Conservation (phyloP, 2,329 filamentous ascomycete species). For the Parastagonospora nodorum region DNA sequence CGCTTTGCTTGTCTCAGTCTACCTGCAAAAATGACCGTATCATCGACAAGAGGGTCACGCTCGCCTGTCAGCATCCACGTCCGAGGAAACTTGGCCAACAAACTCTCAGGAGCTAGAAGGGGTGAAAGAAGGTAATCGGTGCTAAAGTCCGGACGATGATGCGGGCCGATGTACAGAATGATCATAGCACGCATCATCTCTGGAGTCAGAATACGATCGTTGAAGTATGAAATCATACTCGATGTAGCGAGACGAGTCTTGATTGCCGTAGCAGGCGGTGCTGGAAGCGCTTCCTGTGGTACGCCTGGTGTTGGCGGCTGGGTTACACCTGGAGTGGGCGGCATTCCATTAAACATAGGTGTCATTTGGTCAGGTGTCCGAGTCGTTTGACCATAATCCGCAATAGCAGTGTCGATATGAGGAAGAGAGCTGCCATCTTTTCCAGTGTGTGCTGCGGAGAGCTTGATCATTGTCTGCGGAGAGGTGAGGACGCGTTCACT, state of each 20-base stretch:
- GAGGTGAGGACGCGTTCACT: slow-evolving; percentile 36
- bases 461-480: slow-evolving; percentile 42
- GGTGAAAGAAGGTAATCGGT: slow-evolving; percentile 91
- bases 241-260: slow-evolving; percentile 90
- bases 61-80: slow-evolving; percentile 94
- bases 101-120: slow-evolving; percentile 81
- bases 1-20: slow-evolving; percentile 79
- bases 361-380: slow-evolving; percentile 30
- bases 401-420: slow-evolving; percentile 22
- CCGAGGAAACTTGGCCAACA: slow-evolving; percentile 88
- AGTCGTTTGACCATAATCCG: slow-evolving; percentile 23
- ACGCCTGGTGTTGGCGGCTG: slow-evolving; percentile 31
- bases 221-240: slow-evolving; percentile 98
- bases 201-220: slow-evolving; percentile 89
- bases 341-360: slow-evolving; percentile 9
- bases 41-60: slow-evolving; percentile 91
- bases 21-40: slow-evolving; percentile 95
- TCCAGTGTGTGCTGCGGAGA: slow-evolving; percentile 47
- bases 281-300: slow-evolving; percentile 35
- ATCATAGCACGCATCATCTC: slow-evolving; percentile 99
- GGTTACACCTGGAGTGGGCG: slow-evolving; percentile 24
- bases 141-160: slow-evolving; percentile 89
- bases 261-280: slow-evolving; percentile 54
- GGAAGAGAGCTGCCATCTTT: slow-evolving; percentile 29
- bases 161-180: slow-evolving; percentile 92